These are phyloP conservation scores for Geranium brycei DNA, from an alignment of 345 rosid species.

Conservation along the genomic window DNA sequence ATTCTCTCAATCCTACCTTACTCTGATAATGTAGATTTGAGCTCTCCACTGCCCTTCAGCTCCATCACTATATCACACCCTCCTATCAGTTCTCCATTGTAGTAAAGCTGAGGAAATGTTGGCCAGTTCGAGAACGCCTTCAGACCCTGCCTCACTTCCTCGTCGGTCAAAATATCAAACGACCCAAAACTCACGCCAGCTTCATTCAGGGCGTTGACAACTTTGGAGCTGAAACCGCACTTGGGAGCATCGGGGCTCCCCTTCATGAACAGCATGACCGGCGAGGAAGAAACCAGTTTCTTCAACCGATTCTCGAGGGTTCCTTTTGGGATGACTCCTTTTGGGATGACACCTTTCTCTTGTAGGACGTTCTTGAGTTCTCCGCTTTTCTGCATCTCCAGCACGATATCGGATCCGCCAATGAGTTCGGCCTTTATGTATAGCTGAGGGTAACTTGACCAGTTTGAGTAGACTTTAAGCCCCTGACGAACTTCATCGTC, in stretches of 20 bases:
- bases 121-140: constrained; percentile 92
- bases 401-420: constrained; percentile 85
- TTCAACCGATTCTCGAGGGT: constrained; percentile 50
- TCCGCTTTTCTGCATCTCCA: constrained; percentile 95
- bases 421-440: constrained; percentile 66
- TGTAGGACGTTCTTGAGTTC: constrained; percentile 48
- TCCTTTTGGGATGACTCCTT: constrained; percentile 40
- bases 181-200: constrained; percentile 60
- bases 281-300: constrained; percentile 45
- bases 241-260: constrained; percentile 78
- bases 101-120: constrained; percentile 87
- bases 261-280: constrained; percentile 92
- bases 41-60: constrained; percentile 53
- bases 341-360: constrained; percentile 55
- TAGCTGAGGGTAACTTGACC: constrained; percentile 97
- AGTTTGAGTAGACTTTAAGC: constrained; percentile 80
- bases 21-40: constrained; percentile 69
- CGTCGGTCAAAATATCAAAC: constrained; percentile 67
- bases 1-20: constrained; percentile 12
- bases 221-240: constrained; percentile 94
- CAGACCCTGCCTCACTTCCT: constrained; percentile 89
- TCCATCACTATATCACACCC: constrained; percentile 90
- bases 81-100: constrained; percentile 90
- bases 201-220: constrained; percentile 63
- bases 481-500: constrained; percentile 88